Conservation (phyloP, 805 yeast genomes). For the Starmerella scarabaei region DNA sequence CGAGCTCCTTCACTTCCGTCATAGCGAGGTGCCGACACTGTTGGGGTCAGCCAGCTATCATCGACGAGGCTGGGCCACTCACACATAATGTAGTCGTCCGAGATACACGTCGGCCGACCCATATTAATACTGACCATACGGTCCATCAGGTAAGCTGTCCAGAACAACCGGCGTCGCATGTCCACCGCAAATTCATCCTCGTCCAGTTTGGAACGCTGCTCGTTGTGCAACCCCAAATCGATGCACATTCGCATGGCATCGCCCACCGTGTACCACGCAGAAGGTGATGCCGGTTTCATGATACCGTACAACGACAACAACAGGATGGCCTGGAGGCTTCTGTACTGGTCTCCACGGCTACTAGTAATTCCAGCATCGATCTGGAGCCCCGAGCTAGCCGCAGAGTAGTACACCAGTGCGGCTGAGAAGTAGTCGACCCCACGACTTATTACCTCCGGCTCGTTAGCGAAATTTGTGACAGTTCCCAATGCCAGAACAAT, state of each 20-base stretch:
- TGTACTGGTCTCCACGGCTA: conserved; percentile 46
- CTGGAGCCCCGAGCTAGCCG: conserved; percentile 1
- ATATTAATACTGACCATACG: conserved; percentile 75
- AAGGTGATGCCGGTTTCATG: conserved; percentile 83
- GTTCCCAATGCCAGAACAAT: conserved; percentile 72
- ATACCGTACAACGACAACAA: conserved; percentile 57
- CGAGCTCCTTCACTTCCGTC: too few relatives aligned
- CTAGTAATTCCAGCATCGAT: background rate
- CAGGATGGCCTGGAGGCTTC: conserved; percentile 58
- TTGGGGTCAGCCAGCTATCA: conserved; percentile 32
- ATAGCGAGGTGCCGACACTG: background rate
- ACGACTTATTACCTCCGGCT: conserved; percentile 31
- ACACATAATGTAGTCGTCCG: conserved; percentile 63
- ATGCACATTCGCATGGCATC: conserved; percentile 67
- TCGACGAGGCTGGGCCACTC: conserved; percentile 63
- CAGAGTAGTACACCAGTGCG: conserved; percentile 40
- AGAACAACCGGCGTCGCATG: conserved; percentile 60
- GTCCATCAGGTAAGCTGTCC: conserved; percentile 83
- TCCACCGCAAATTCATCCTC: conserved; percentile 49
- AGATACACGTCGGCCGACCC: conserved; percentile 80
- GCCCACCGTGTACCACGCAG: conserved; percentile 86
- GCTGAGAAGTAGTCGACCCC: conserved; percentile 50
- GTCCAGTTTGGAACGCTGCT: conserved; percentile 22
- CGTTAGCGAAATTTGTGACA: conserved; percentile 39
- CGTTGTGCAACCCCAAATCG: conserved; percentile 75